Conservation (phyloP, 73 alveolate species). For the Blepharisma japonicum region DNA sequence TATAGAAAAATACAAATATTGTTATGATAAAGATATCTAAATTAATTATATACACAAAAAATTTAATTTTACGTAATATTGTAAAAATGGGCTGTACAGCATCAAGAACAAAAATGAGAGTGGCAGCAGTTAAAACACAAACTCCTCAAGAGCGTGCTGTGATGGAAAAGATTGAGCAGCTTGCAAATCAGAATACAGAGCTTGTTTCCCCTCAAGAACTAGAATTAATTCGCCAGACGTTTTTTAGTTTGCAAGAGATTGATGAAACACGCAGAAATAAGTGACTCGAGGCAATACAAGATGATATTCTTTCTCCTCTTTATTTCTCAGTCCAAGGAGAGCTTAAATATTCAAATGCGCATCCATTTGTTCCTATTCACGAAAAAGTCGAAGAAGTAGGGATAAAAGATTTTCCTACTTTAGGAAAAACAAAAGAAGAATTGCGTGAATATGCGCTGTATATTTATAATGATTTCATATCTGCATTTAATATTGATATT, state of each 20-base stretch:
- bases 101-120: background rate
- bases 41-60: too few species aligned
- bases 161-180: background rate
- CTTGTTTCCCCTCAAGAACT: conserved; percentile 1
- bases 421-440: background rate
- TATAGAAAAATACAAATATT: too few species aligned
- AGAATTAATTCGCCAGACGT: background rate
- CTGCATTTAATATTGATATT: background rate
- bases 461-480: background rate
- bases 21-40: too few species aligned
- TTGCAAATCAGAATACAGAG: background rate
- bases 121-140: background rate
- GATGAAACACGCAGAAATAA: background rate
- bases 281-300: background rate
- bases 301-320: background rate
- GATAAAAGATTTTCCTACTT: background rate
- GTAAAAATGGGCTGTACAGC: background rate
- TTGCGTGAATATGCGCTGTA: background rate
- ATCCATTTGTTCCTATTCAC: background rate
- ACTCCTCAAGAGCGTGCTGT: background rate
- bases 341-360: background rate
- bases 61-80: too few species aligned
- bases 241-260: conserved; percentile 2
- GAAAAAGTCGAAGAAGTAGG: background rate
- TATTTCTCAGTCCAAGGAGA: background rate